Evolutionary conservation across 768 basidiomycete genomes (phyloP), one percentile per base, ranked within the genome.

Genomic region (Leccinum rimulosum): DNA sequence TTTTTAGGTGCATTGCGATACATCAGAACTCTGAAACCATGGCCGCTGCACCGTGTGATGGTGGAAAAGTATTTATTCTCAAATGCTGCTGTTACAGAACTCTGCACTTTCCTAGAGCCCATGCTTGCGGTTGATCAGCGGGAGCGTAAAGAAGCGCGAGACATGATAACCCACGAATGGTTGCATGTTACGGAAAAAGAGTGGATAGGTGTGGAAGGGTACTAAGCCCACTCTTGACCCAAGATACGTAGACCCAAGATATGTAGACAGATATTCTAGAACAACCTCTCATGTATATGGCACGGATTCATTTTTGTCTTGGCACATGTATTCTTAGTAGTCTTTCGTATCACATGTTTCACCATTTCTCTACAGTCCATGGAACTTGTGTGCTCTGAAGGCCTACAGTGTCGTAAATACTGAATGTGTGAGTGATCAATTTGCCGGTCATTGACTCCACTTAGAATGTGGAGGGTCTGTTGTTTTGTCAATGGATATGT

Each of bases 31-130:
- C 74, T 93, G 64, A 91, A 89, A 72, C 84, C 85, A 3, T 92
- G 91, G 90, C 88, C 93, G 10, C 77, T 96, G 54, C 78, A 82
- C 64, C 84, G 87, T 25, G 93, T 96, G 63, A 89, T 97, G 85
- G 80, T 78, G 52, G 93, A 97, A 79, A 96, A 95, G 71, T 97
- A 97, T 71, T 75, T 88, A 8, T 88, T 87, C 72, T 75, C 81
- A 10, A 80, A 82, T 38, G 66, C 71, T 14, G 86, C 92, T 56
- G 81, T 89, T 9, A 69, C 70, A 28, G 74, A 78, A 33, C 73
- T 93, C 22, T 89, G 87, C 66, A 71, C 76, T 27, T 93, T 93
- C 72, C 73, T 93, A 61, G 78, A 79, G 63, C 89, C 90, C 30
- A 92, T 92, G 92, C 80, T 93, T 61, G 76, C 79, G 31, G 73